Percentiles rank a stretch among this genome's conserved stretches.
These are phyloP conservation scores for Saccharomyces hybrid DNA, from an alignment of 1,139 yeast genomes.

Conservation along the genomic window DNA sequence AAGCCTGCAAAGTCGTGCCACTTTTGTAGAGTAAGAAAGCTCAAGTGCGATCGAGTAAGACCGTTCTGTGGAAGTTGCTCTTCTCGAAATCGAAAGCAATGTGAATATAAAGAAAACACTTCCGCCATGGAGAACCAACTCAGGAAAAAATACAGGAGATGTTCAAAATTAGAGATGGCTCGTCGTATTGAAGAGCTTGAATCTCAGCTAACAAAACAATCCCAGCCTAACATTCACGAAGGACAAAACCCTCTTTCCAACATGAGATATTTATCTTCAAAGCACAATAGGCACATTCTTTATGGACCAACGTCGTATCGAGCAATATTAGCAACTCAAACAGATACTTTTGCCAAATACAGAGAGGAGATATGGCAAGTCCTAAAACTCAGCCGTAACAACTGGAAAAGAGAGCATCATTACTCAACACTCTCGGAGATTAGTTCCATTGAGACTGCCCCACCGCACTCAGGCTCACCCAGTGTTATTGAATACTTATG, in stretches of 20 bases:
- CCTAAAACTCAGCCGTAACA: background rate
- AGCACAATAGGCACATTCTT: slow-evolving; percentile 2
- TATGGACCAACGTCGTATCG: slow-evolving; percentile 6
- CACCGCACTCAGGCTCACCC: background rate
- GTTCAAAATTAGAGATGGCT: slow-evolving; percentile 2
- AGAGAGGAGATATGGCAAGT: slow-evolving; percentile 2
- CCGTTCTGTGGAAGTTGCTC: slow-evolving; percentile 2
- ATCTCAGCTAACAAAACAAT: background rate
- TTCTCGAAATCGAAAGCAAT: background rate
- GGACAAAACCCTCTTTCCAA: slow-evolving; percentile 1
- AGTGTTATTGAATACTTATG: background rate
- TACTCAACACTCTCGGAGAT: slow-evolving; percentile 1
- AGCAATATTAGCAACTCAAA: background rate
- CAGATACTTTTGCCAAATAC: background rate
- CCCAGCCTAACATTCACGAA: background rate
- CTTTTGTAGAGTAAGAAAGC: slow-evolving; percentile 3
- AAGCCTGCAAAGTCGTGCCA: slow-evolving; percentile 4
- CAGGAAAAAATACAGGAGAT: background rate
- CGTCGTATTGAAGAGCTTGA: slow-evolving; percentile 2
- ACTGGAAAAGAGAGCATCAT: slow-evolving; percentile 4
- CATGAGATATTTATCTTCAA: slow-evolving; percentile 2
- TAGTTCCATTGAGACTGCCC: slow-evolving; percentile 1
- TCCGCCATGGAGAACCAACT: background rate
- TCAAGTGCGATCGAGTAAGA: slow-evolving; percentile 4
- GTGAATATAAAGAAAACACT: background rate